A percentile compares a stretch with the other conserved stretches of the same genome.
phyloP scores from a whole-genome alignment of 2,329 filamentous ascomycete species.

The Colletotrichum lini region DNA sequence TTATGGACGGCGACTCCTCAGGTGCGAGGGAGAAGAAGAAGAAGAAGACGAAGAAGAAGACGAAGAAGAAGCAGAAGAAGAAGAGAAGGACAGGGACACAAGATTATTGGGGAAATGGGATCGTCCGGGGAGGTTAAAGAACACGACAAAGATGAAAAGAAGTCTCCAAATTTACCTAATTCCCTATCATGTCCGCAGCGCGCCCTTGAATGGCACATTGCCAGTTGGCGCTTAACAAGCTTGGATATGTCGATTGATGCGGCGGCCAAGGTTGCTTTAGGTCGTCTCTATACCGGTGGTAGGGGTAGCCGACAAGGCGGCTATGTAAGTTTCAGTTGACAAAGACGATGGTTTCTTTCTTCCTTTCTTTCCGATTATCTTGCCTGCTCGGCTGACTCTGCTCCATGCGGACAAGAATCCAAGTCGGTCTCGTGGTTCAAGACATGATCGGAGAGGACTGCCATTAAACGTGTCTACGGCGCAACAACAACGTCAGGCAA shows the following conservation, averaged over 20 bases:
- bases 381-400: background rate
- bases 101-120: background rate
- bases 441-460: background rate
- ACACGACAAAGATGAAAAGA: conserved; percentile 23
- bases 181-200: background rate
- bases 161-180: conserved; percentile 38
- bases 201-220: background rate
- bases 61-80: background rate
- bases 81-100: conserved; percentile 16
- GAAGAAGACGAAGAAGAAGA: conserved; percentile 1
- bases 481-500: background rate
- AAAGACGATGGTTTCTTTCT: too few species aligned
- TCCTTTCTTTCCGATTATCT: background rate
- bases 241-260: background rate
- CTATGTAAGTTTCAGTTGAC: conserved; percentile 21
- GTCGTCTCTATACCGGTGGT: background rate
- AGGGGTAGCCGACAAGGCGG: background rate
- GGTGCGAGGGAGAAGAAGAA: background rate
- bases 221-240: background rate
- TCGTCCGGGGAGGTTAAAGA: conserved; percentile 9
- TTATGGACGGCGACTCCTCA: conserved; percentile 11
- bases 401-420: background rate
- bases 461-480: background rate
- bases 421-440: too few species aligned
- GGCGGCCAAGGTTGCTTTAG: background rate